These are phyloP conservation scores for Wickerhamomyces mucosus DNA, from an alignment of 805 yeast species.

Conservation along the genomic window DNA sequence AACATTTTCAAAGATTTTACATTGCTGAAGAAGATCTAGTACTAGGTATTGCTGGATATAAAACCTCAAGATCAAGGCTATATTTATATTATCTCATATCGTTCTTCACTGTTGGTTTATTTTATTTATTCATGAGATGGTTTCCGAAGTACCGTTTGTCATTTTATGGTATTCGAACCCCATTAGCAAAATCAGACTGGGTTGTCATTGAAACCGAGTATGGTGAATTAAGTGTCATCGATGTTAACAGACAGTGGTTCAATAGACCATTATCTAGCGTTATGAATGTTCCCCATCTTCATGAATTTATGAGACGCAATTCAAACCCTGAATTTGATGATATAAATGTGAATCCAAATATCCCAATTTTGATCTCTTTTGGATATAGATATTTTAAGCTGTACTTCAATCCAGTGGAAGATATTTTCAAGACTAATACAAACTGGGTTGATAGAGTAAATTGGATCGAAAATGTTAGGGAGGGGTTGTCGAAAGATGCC, in stretches of 20 bases:
- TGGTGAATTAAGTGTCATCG: conserved; percentile 66
- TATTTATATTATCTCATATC: conserved; percentile 45
- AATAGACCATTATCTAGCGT: conserved; percentile 66
- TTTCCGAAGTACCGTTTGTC: conserved; percentile 65
- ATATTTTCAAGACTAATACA: conserved; percentile 70
- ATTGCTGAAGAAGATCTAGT: conserved; percentile 94
- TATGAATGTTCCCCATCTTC: conserved; percentile 29
- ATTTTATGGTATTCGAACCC: conserved; percentile 52
- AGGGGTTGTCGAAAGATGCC: conserved; percentile 61
- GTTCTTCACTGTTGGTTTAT: conserved; percentile 55
- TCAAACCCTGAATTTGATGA: conserved; percentile 11
- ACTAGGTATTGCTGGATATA: conserved; percentile 88
- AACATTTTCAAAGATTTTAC: conserved; percentile 70
- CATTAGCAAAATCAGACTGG: conserved; percentile 84
- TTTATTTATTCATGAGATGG: conserved; percentile 76
- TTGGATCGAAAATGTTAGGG: conserved; percentile 57
- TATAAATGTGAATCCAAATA: conserved; percentile 24
- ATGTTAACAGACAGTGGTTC: conserved; percentile 50
- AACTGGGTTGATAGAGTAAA: conserved; percentile 72
- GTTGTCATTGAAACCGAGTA: conserved; percentile 88
- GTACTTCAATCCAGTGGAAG: conserved; percentile 80
- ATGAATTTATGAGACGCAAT: conserved; percentile 8
- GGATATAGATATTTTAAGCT: conserved; percentile 78
- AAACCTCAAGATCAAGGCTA: conserved; percentile 37
- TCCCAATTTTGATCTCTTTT: conserved; percentile 63